phyloP scores from a whole-genome alignment of 805 yeast species.

The Maudiozyma barnettii region DNA sequence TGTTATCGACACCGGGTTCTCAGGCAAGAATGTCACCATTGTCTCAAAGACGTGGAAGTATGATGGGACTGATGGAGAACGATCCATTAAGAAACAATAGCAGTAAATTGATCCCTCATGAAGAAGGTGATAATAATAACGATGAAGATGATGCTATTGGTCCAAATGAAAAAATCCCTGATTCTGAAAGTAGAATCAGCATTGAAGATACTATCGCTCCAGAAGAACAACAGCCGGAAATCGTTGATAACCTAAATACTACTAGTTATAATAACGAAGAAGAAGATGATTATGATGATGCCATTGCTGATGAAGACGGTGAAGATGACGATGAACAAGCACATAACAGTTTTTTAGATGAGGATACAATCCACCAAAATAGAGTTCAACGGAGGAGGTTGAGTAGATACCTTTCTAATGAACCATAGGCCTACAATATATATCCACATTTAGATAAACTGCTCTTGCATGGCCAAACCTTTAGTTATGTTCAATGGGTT shows the following conservation, averaged over 20 bases:
- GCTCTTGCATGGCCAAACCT: neutral
- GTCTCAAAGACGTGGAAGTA: neutral
- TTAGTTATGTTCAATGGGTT: too few relatives aligned
- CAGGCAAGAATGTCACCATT: neutral
- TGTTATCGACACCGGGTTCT: neutral
- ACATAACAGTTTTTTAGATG: neutral
- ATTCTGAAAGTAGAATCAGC: neutral
- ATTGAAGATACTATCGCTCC: neutral
- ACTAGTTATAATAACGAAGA: neutral
- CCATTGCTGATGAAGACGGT: neutral
- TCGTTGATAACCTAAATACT: too few relatives aligned
- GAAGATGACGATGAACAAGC: neutral
- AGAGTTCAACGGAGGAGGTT: constrained; percentile 4
- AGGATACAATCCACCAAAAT: constrained; percentile 1
- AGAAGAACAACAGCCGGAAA: neutral
- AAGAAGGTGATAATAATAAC: neutral
- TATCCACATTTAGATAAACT: neutral
- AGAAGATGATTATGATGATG: neutral
- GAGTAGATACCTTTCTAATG: constrained; percentile 4
- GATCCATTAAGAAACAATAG: neutral
- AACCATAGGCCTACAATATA: neutral
- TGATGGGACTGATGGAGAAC: neutral
- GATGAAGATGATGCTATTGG: neutral
- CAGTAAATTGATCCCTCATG: neutral
- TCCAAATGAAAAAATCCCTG: neutral